These are phyloP conservation scores for Cladobotryum mycophilum DNA, from an alignment of 2,329 filamentous ascomycete genomes.

Conservation along the genomic window DNA sequence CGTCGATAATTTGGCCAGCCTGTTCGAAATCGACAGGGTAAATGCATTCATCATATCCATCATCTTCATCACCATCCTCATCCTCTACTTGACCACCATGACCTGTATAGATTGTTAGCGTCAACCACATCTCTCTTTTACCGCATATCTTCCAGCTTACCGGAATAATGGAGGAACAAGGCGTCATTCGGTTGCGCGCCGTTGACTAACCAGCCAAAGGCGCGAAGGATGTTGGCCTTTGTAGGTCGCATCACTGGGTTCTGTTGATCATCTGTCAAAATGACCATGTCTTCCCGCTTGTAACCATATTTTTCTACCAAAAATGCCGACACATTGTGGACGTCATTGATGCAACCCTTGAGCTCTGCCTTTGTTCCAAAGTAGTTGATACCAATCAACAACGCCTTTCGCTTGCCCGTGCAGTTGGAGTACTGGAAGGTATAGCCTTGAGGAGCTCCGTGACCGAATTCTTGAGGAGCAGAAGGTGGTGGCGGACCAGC, in stretches of 20 bases:
- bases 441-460: conserved; percentile 62
- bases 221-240: conserved; percentile 67
- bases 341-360: conserved; percentile 74
- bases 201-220: conserved; percentile 70
- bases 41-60: conserved; percentile 72
- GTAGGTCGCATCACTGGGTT: conserved; percentile 66
- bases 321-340: conserved; percentile 68
- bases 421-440: conserved; percentile 73
- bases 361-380: conserved; percentile 66
- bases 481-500: conserved; percentile 40
- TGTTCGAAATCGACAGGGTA: conserved; percentile 68
- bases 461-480: conserved; percentile 53
- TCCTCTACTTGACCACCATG: conserved; percentile 73
- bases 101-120: conserved; percentile 35
- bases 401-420: conserved; percentile 64
- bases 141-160: conserved; percentile 27
- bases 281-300: conserved; percentile 73
- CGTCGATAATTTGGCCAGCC: conserved; percentile 69
- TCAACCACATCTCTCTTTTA: neutral
- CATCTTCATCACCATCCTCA: conserved; percentile 67
- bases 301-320: conserved; percentile 63
- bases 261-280: conserved; percentile 67
- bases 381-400: conserved; percentile 78
- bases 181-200: conserved; percentile 68
- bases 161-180: conserved; percentile 71